These are phyloP conservation scores for Cymodocea nodosa DNA, from an alignment of 116 monocot genomes.

Conservation along the genomic window DNA sequence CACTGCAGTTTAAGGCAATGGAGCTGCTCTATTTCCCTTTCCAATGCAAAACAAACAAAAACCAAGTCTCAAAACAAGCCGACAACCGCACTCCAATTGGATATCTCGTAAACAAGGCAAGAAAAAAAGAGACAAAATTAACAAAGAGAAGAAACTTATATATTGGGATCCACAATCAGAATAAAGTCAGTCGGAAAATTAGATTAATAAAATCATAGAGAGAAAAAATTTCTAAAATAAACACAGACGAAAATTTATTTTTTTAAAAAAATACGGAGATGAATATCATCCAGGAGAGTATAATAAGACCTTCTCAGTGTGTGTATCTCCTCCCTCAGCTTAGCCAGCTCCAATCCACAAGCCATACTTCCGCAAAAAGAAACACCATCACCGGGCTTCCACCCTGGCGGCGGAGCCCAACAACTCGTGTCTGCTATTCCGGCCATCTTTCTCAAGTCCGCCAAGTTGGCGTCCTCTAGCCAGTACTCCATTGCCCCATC, in stretches of 20 bases:
- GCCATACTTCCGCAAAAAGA: slow-evolving; percentile 13
- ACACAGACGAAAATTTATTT: too few relatives aligned
- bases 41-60: slow-evolving; percentile 1
- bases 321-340: slow-evolving; percentile 34
- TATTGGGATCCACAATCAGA: not conserved
- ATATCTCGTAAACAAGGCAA: not conserved
- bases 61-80: not conserved
- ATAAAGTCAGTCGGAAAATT: too few relatives aligned
- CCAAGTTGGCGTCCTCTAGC: slow-evolving; percentile 69
- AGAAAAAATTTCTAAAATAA: too few relatives aligned
- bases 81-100: not conserved
- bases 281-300: not conserved
- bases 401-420: slow-evolving; percentile 75
- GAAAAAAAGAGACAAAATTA: not conserved
- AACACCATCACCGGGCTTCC: slow-evolving; percentile 46
- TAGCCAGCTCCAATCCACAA: slow-evolving; percentile 7
- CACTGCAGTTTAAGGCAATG: slow-evolving; percentile 21
- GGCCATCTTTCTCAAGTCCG: slow-evolving; percentile 34
- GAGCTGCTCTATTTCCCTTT: slow-evolving; percentile 48
- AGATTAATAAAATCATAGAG: too few relatives aligned
- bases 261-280: not conserved
- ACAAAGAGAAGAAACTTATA: not conserved
- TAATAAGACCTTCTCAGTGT: slow-evolving; percentile 32
- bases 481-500: slow-evolving; percentile 95
- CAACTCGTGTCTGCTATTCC: slow-evolving; percentile 67